Conservation (phyloP, 2,329 filamentous ascomycete genomes). For the Fusarium tuaranense region DNA sequence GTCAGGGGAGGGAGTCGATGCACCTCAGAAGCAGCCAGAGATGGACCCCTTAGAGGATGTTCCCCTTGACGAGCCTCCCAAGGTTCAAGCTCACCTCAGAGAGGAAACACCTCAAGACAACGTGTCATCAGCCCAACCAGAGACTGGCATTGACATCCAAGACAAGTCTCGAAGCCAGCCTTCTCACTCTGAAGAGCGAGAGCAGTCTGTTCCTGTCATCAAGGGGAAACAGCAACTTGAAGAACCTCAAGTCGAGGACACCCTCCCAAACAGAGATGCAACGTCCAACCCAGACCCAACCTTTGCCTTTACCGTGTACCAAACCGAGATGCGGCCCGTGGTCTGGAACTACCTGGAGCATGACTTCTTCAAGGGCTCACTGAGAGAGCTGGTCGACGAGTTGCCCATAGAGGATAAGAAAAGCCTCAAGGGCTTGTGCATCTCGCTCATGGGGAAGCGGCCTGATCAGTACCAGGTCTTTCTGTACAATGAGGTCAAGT, state of each 20-base stretch:
- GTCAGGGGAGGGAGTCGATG: too few relatives aligned
- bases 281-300: background rate
- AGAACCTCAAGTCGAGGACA: background rate
- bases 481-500: constrained; percentile 25
- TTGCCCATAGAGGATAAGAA: constrained; percentile 24
- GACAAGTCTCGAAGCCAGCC: background rate
- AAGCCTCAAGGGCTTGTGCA: constrained; percentile 9
- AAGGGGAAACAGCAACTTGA: background rate
- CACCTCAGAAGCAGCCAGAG: background rate
- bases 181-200: background rate
- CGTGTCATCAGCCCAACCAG: background rate
- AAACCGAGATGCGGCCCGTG: background rate
- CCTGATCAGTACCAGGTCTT: constrained; percentile 17
- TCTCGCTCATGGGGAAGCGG: background rate
- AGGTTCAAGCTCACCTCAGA: background rate
- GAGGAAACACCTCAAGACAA: background rate
- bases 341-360: background rate
- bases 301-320: constrained; percentile 15
- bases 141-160: background rate
- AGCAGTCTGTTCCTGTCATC: background rate
- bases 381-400: constrained; percentile 13
- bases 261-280: background rate
- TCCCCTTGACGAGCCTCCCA: background rate
- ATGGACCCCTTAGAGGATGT: background rate
- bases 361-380: constrained; percentile 12